Base-by-base conservation (phyloP, 192 early-diverging fungal species). In the Linnemannia elongata region DNA sequence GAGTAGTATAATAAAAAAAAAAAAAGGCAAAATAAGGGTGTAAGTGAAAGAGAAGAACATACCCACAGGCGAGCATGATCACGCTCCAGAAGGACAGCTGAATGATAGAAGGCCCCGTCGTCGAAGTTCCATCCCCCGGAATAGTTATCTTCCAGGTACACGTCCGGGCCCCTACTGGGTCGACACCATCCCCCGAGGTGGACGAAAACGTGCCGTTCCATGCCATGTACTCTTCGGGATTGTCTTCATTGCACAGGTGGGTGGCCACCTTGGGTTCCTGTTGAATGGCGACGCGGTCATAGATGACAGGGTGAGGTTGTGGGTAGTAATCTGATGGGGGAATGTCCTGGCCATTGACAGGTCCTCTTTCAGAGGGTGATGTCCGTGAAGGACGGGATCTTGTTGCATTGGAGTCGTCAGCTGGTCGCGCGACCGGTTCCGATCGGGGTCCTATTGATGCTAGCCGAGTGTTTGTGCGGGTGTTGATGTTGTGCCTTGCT, bases 91-190 rank as follows among this genome's bases (percentile, higher is more conserved):
- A 41, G 13, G 3, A 15, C 12, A 73, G 42, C 8, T 22, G 10
- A 35, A 79, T 52, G 38, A 79, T 72, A 39, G 39, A 49, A 18
- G 77, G 69, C 24, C 33, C 52, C 4, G 35, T 72, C 24, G 72
- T 45, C 69, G 69, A 38, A 38, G 69, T 22, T 73, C 42, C 44
- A 13, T 66, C 60, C 60, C 30, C 60, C 24, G 60, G 60, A 33
- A 66, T 33, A 33, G 10, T 15, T 8, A 87, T 81, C 10, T 66
- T 81, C 85, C 85, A 87, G 20, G 39, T 81, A 33, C 85, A 87
- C 22, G 79, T 54, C 18, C 80, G 75, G 10, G 45, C 77, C 39
- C 35, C 3, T 13, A 76, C 18, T 38, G 79, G 76, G 45, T 81
- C 78, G 13, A 77, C n/a, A 3, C 79, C 85, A 22, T 81, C 85